These are phyloP conservation scores for Phytophthora sp. DNA, from an alignment of 352 stramenopile species.

Conservation along the genomic window DNA sequence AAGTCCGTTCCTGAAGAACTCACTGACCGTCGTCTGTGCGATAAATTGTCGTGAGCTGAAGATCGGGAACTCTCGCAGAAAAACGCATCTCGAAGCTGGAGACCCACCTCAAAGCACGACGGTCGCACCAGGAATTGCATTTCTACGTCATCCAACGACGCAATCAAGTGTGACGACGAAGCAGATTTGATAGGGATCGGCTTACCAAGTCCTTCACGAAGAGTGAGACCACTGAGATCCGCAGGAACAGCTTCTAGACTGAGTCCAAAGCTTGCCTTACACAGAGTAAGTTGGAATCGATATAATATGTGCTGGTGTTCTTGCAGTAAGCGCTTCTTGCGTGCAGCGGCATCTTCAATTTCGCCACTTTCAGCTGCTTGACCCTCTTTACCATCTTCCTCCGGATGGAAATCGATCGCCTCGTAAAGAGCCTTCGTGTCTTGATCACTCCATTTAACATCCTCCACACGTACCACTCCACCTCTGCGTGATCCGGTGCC, in stretches of 20 bases:
- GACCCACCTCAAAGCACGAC: constrained; percentile 66
- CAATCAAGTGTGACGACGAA: constrained; percentile 43
- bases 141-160: constrained; percentile 68
- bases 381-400: constrained; percentile 36
- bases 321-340: constrained; percentile 34
- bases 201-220: constrained; percentile 17
- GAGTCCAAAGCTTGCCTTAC: constrained; percentile 60
- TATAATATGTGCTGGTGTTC: constrained; percentile 81
- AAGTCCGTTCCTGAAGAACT: constrained; percentile 46
- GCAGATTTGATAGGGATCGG: background rate
- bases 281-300: constrained; percentile 69
- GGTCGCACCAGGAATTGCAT: constrained; percentile 76
- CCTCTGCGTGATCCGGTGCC: constrained; percentile 1
- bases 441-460: constrained; percentile 85
- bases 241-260: constrained; percentile 44
- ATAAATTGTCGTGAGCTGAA: constrained; percentile 20
- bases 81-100: constrained; percentile 77
- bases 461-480: constrained; percentile 39
- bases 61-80: constrained; percentile 48
- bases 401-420: constrained; percentile 82
- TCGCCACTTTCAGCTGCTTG: constrained; percentile 26
- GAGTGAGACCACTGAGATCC: constrained; percentile 17
- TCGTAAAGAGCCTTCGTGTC: constrained; percentile 83
- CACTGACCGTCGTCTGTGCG: constrained; percentile 25
- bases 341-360: constrained; percentile 26